These are phyloP conservation scores for Iberis amara DNA, from an alignment of 441 rosid species.

Conservation along the genomic window DNA sequence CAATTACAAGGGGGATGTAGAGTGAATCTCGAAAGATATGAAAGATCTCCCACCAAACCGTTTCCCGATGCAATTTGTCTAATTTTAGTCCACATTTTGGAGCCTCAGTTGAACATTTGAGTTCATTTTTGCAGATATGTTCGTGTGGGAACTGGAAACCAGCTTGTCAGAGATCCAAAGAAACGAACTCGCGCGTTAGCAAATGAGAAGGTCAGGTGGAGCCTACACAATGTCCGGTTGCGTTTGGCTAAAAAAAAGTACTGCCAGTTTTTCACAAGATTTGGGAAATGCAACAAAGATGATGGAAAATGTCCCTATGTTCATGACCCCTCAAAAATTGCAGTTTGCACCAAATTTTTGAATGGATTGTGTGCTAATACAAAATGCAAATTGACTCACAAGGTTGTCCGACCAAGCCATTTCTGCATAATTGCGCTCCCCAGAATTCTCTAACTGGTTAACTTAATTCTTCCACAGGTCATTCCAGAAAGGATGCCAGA, in stretches of 20 bases:
- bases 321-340: slow-evolving; percentile 88
- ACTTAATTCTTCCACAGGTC: slow-evolving; percentile 50
- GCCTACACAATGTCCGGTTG: slow-evolving; percentile 86
- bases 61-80: not conserved
- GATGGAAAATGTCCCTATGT: slow-evolving; percentile 89
- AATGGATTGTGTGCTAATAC: slow-evolving; percentile 69
- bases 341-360: slow-evolving; percentile 91
- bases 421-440: slow-evolving; percentile 16
- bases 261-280: slow-evolving; percentile 95
- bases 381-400: slow-evolving; percentile 90
- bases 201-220: slow-evolving; percentile 95
- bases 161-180: slow-evolving; percentile 95
- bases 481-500: slow-evolving; percentile 99
- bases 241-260: slow-evolving; percentile 79
- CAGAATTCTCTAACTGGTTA: slow-evolving; percentile 22
- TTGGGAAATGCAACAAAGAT: slow-evolving; percentile 94
- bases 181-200: slow-evolving; percentile 85
- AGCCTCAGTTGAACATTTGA: slow-evolving; percentile 27
- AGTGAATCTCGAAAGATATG: too few species aligned
- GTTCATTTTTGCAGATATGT: slow-evolving; percentile 60
- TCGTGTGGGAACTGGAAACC: slow-evolving; percentile 90
- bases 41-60: too few species aligned
- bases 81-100: not conserved
- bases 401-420: slow-evolving; percentile 45
- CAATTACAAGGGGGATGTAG: too few species aligned